A percentile compares a stretch with the other conserved stretches of the same genome.
Conservation (phyloP, 2,329 filamentous ascomycete genomes). For the Rugonectria rugulosa region DNA sequence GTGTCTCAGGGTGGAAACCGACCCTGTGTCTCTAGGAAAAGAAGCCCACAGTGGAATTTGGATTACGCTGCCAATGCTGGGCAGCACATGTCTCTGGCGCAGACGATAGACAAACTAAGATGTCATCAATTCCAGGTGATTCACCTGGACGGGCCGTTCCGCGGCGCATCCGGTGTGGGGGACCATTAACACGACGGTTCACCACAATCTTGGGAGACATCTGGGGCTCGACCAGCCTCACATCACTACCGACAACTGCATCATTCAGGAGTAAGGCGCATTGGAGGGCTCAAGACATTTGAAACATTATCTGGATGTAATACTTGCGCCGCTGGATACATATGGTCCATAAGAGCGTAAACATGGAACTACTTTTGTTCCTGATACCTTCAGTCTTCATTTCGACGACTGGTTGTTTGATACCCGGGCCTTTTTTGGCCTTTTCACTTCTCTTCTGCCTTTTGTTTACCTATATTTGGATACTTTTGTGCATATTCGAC, state of each 20-base stretch:
- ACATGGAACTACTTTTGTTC: background rate
- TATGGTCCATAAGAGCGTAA: background rate
- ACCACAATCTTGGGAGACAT: constrained; percentile 4
- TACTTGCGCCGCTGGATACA: constrained; percentile 6
- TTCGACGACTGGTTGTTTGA: constrained; percentile 39
- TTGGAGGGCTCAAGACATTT: background rate
- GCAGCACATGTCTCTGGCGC: too few species aligned
- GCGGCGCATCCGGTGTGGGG: constrained; percentile 22
- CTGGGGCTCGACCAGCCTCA: too few species aligned
- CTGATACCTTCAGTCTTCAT: constrained; percentile 24
- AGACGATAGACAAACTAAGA: too few species aligned
- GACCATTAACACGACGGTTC: constrained; percentile 27
- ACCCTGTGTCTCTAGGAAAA: too few species aligned
- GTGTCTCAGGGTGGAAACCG: too few species aligned
- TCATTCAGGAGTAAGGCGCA: background rate
- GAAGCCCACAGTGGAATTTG: too few species aligned
- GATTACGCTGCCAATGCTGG: too few species aligned
- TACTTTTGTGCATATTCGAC: constrained; percentile 16
- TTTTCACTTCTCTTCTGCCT: constrained; percentile 18
- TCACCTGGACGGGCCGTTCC: constrained; percentile 35
- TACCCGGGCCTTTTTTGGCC: constrained; percentile 29
- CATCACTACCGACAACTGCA: background rate
- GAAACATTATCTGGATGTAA: constrained; percentile 11
- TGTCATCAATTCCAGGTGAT: too few species aligned
- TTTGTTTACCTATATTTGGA: constrained; percentile 17